Evolutionary conservation across 2,329 filamentous ascomycete genomes (phyloP).

Genomic region (Colletotrichum tropicicola): DNA sequence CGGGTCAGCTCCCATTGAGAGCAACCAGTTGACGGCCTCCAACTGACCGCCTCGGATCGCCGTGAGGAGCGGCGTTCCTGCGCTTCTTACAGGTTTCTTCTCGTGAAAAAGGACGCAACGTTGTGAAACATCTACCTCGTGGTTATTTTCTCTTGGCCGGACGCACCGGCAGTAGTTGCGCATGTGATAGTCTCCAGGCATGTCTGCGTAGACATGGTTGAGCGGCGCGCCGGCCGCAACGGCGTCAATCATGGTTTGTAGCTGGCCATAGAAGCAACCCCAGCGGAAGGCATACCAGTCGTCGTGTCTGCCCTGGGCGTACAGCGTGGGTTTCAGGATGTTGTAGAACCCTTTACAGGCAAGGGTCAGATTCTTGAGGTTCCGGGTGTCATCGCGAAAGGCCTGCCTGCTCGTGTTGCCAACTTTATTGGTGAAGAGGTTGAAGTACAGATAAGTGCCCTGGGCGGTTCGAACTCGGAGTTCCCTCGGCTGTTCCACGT

Average conservation of each 20-base stretch:
- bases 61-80: neutral
- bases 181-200: neutral
- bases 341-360: neutral
- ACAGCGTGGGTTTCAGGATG: neutral
- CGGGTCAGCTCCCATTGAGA: neutral
- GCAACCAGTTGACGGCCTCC: neutral
- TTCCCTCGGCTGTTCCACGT: neutral
- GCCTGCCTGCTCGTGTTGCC: neutral
- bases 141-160: neutral
- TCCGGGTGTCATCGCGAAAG: neutral
- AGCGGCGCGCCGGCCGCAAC: neutral
- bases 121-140: neutral
- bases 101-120: neutral
- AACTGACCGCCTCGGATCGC: constrained; percentile 1
- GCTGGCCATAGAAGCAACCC: neutral
- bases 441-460: neutral
- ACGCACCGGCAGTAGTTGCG: neutral
- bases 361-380: neutral
- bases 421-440: neutral
- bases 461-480: neutral
- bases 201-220: neutral
- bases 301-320: neutral
- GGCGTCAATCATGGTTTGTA: neutral
- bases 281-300: constrained; percentile 10
- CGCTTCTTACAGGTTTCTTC: neutral